These are phyloP conservation scores for Coemansia sp. DNA, from an alignment of 192 early-diverging fungal species.

Conservation along the genomic window DNA sequence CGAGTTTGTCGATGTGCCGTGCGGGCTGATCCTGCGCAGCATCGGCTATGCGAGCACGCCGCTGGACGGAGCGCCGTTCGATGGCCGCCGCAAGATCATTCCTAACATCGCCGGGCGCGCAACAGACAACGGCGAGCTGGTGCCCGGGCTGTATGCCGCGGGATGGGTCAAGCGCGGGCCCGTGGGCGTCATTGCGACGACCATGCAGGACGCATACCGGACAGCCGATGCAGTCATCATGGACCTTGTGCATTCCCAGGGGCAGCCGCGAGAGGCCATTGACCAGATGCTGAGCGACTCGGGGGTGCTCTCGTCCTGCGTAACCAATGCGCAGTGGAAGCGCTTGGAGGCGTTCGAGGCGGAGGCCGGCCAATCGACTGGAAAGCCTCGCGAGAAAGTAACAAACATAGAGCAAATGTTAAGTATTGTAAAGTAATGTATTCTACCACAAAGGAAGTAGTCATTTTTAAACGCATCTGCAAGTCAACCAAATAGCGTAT, in stretches of 20 bases:
- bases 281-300: constrained; percentile 31
- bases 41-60: constrained; percentile 85
- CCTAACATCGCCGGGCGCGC: constrained; percentile 84
- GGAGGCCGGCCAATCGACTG: constrained; percentile 56
- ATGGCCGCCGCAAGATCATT: constrained; percentile 60
- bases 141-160: constrained; percentile 78
- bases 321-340: constrained; percentile 82
- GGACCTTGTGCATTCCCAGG: constrained; percentile 55
- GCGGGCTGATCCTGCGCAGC: constrained; percentile 75
- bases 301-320: constrained; percentile 31
- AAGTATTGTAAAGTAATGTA: constrained; percentile 15
- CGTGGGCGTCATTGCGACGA: constrained; percentile 89
- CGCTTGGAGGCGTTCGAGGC: constrained; percentile 75
- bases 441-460: no score
- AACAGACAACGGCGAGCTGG: constrained; percentile 43
- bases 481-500: no score
- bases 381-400: constrained; percentile 89
- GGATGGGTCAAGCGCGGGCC: constrained; percentile 98
- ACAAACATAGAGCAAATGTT: constrained; percentile 63
- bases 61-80: constrained; percentile 75
- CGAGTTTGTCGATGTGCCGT: constrained; percentile 55
- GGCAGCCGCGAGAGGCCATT: neutral
- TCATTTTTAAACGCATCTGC: no score
- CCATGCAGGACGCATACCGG: constrained; percentile 91
- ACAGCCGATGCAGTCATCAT: constrained; percentile 77